phyloP scores from a whole-genome alignment of 352 stramenopile species.

The Globisporangium perplexum region DNA sequence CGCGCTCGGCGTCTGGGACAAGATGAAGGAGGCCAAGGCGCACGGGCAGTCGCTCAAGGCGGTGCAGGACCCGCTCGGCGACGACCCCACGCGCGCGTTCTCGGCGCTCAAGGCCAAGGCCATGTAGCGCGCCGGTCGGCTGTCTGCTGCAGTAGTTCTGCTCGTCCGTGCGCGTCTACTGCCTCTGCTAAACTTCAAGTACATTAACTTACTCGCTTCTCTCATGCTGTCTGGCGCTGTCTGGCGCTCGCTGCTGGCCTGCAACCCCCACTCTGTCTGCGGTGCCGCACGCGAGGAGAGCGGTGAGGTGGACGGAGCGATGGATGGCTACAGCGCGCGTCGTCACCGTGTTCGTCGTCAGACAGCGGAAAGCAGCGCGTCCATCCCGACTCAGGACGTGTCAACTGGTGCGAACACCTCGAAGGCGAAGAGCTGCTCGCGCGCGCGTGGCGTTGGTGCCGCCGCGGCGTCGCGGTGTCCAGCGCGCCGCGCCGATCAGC shows the following conservation, averaged over 20 bases:
- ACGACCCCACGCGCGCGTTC: slow-evolving; percentile 46
- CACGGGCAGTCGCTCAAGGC: slow-evolving; percentile 23
- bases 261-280: not conserved
- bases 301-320: no score
- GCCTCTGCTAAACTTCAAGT: not conserved
- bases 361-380: no score
- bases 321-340: no score
- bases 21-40: slow-evolving; percentile 71
- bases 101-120: slow-evolving; percentile 67
- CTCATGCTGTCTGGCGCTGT: not conserved
- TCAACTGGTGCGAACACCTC: not conserved
- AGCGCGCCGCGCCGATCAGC: no score
- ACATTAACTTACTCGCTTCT: not conserved
- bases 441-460: not conserved
- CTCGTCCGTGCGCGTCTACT: not conserved
- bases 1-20: slow-evolving; percentile 91
- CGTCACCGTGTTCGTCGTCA: no score
- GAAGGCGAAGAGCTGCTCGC: not conserved
- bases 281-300: no score
- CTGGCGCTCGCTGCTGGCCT: not conserved
- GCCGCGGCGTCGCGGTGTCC: not conserved
- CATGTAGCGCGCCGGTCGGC: slow-evolving; percentile 23
- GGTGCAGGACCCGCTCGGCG: slow-evolving; percentile 39
- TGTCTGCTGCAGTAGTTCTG: not conserved
- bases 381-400: no score